Base-by-base conservation (phyloP, 768 basidiomycete species). In the Psilocybe tampanensis region DNA sequence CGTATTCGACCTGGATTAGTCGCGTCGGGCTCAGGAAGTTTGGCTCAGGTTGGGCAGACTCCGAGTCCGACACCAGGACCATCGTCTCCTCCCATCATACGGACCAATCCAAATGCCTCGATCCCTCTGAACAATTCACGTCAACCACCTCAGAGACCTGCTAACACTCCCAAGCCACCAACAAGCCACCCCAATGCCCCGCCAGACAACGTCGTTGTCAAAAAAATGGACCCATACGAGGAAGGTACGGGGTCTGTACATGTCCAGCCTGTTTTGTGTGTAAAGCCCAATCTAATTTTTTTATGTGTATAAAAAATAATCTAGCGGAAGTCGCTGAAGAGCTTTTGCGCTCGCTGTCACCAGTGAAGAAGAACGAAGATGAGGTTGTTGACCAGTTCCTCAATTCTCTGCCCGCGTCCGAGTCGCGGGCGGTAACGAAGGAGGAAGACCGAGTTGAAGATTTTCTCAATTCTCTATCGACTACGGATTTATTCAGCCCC, bases 161-260 rank as follows among this genome's bases (percentile, higher is more conserved):
- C 22, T 5, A 29, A 5, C 4, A 9, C 29, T 29, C n/a, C n/a
- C n/a, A n/a, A n/a, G n/a, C n/a, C n/a, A n/a, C n/a, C n/a, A n/a
- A 29, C 6, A 23, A 47, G 17, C 22, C 2, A 47, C 11, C 26
- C 2, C 2, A 13, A 8, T 15, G 11, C 22, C 23, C 22, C 1
- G 19, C 19, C 33, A 8, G 34, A 47, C 21, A 29, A 41, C 7
- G 47, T 32, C n/a, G 23, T 39, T 18, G 50, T 55, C 8, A 59
- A 55, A 41, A 68, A 68, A 48, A 55, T 64, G 44, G 67, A 68
- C 29, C 67, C 65, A 8, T 62, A 68, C 36, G 65, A 68, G 58
- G 62, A 64, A 60, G 67, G 67, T 66, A 23, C 9, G 21, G 17
- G 9, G 12, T 12, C 15, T 34, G 8, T n/a, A n/a, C n/a, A n/a